These are phyloP conservation scores for Xylariaceae sp. DNA, from an alignment of 2,329 filamentous ascomycete genomes.

Conservation along the genomic window DNA sequence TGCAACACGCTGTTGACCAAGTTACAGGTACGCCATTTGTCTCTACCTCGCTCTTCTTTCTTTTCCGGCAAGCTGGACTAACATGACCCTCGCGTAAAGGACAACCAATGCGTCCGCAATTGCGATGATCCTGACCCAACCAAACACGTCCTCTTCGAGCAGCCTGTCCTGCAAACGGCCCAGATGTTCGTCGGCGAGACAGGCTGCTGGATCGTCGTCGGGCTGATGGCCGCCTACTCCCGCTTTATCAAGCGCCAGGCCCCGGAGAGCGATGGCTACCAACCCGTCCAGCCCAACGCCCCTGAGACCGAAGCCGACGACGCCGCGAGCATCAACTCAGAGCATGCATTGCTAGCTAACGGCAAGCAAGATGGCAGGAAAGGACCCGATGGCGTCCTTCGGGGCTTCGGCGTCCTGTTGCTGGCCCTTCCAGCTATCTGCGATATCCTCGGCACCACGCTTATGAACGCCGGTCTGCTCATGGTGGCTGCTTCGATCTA, in stretches of 20 bases:
- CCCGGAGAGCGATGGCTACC: slow-evolving; percentile 56
- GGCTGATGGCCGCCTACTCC: slow-evolving; percentile 62
- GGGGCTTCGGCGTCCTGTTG: slow-evolving; percentile 67
- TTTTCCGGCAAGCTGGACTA: not conserved
- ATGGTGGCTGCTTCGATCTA: slow-evolving; percentile 96
- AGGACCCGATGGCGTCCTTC: slow-evolving; percentile 55
- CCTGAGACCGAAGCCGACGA: slow-evolving; percentile 45
- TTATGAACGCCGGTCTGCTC: slow-evolving; percentile 94
- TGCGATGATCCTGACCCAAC: slow-evolving; percentile 68
- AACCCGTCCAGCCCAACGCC: slow-evolving; percentile 52
- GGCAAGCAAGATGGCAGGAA: not conserved
- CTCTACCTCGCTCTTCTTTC: not conserved
- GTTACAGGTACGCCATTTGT: slow-evolving; percentile 65
- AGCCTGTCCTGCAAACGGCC: slow-evolving; percentile 91
- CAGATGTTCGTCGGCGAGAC: slow-evolving; percentile 98
- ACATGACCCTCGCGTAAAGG: slow-evolving; percentile 49
- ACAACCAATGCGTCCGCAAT: slow-evolving; percentile 94
- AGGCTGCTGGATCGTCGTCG: slow-evolving; percentile 91
- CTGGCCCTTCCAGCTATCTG: slow-evolving; percentile 85
- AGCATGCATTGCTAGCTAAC: slow-evolving; percentile 39
- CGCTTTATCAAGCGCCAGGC: slow-evolving; percentile 46
- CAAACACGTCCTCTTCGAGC: slow-evolving; percentile 74
- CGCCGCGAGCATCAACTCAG: slow-evolving; percentile 41
- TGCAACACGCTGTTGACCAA: slow-evolving; percentile 98
- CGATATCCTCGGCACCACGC: slow-evolving; percentile 89